These are phyloP conservation scores for Paecilomyces fulvus DNA, from an alignment of 2,329 filamentous ascomycete species.

Conservation along the genomic window DNA sequence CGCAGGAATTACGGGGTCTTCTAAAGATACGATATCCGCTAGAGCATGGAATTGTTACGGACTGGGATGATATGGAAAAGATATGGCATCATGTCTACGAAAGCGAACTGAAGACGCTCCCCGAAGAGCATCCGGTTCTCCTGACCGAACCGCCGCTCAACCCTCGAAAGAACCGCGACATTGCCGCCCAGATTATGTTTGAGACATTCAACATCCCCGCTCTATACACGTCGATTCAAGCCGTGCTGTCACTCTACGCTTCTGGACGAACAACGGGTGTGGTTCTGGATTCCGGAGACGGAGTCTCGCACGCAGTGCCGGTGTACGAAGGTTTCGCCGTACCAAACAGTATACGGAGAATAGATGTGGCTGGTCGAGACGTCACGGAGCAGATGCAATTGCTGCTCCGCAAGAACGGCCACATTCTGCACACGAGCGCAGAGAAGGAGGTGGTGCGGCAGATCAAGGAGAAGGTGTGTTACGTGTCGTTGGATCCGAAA, in stretches of 20 bases:
- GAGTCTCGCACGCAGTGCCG: slow-evolving; percentile 92
- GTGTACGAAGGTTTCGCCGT: slow-evolving; percentile 98
- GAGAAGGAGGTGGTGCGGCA: slow-evolving; percentile 98
- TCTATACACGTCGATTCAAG: slow-evolving; percentile 93
- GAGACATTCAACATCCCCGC: slow-evolving; percentile 98
- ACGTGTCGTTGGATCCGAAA: slow-evolving; percentile 81
- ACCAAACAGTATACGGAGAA: slow-evolving; percentile 86
- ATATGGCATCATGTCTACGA: slow-evolving; percentile 91
- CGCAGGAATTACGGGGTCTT: slow-evolving; percentile 80
- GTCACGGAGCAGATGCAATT: slow-evolving; percentile 93
- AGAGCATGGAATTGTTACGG: slow-evolving; percentile 92
- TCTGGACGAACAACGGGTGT: slow-evolving; percentile 93
- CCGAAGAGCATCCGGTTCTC: slow-evolving; percentile 96
- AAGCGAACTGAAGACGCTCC: slow-evolving; percentile 90
- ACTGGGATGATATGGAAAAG: slow-evolving; percentile 12
- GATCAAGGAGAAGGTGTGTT: slow-evolving; percentile 86
- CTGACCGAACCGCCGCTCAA: slow-evolving; percentile 95
- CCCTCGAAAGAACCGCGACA: slow-evolving; percentile 90
- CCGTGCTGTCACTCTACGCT: slow-evolving; percentile 89
- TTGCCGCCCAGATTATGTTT: slow-evolving; percentile 92
- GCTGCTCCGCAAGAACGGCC: slow-evolving; percentile 81
- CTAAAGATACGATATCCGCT: slow-evolving; percentile 94
- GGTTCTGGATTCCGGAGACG: slow-evolving; percentile 89
- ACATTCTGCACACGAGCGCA: slow-evolving; percentile 93
- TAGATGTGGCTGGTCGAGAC: slow-evolving; percentile 92